Percentiles rank a stretch among this genome's conserved stretches.
Evolutionary conservation across 1,139 yeast genomes (phyloP).

Genomic region (Pichiaceae sp.): DNA sequence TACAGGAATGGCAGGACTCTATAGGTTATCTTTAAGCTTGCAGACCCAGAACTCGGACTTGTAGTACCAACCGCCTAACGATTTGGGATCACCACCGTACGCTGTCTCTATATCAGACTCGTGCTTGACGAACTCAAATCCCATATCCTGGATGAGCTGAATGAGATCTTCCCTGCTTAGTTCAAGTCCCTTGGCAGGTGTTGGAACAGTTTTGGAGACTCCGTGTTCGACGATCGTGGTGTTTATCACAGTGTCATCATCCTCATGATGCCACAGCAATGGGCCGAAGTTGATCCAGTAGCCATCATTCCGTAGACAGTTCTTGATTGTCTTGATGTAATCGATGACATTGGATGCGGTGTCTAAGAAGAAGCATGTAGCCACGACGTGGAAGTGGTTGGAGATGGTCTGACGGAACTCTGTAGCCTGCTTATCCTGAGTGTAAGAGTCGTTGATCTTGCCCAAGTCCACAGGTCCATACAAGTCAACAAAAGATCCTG

Average conservation of each 20-base stretch:
- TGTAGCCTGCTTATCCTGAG: constrained; percentile 29
- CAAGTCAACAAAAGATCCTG: constrained; percentile 73
- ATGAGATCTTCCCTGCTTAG: constrained; percentile 53
- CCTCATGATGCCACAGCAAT: constrained; percentile 77
- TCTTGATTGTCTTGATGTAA: constrained; percentile 50
- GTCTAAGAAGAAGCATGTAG: constrained; percentile 74
- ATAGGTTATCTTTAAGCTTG: constrained; percentile 12
- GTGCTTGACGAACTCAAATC: constrained; percentile 43
- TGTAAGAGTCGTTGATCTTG: constrained; percentile 29
- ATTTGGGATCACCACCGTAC: constrained; percentile 46
- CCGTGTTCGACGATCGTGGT: constrained; percentile 23
- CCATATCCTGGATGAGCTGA: constrained; percentile 37
- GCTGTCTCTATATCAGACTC: constrained; percentile 38
- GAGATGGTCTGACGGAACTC: constrained; percentile 35
- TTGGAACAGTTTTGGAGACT: constrained; percentile 18
- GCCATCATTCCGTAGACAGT: constrained; percentile 48
- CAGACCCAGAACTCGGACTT: constrained; percentile 73
- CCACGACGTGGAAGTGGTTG: constrained; percentile 42
- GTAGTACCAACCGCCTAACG: constrained; percentile 53
- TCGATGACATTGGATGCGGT: constrained; percentile 69
- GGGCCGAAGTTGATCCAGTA: constrained; percentile 85
- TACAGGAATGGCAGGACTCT: constrained; percentile 16
- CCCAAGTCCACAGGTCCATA: constrained; percentile 47
- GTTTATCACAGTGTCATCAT: constrained; percentile 29
- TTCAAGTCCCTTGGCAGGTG: constrained; percentile 52